Evolutionary conservation across 2,329 filamentous ascomycete genomes (phyloP), one percentile per base, ranked within the genome.

Genomic region (Xylogone sp.): DNA sequence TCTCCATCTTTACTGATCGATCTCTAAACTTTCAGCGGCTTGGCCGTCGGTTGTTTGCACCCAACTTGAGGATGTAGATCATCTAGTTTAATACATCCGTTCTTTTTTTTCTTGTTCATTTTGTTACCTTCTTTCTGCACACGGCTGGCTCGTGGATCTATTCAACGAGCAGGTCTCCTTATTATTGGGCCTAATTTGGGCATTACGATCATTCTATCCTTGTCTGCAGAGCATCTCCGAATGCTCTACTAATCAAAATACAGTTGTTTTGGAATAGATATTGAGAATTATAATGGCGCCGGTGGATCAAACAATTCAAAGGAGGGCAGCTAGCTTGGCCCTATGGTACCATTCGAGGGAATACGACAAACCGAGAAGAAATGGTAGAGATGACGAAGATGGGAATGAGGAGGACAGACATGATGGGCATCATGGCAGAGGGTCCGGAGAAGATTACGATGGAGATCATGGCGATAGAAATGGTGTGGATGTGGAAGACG

Each of bases 251-350:
- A 34, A 8, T 54, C 46, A 45, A 52, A 49, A 53, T 53, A 50
- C 51, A 53, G 51, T 48, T 46, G 49, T 51, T 49, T 51, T 51
- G 55, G 56, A 54, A 57, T 55, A 59, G 60, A 60, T 53, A 54
- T 64, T 65, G 61, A 61, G 61, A 45, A 58, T 43, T 49, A 63
- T 58, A 53, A 67, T 67, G 64, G 59, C 64, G 51, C 63, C 63
- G 45, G 47, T 61, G 31, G 59, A 63, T 53, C 52, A 58, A 42
- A 42, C 55, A 52, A 50, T 52, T 22, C 52, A 56, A 16, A 42
- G 44, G 34, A 46, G 55, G 9, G 39, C 59, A 31, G 46, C 49
- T 19, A 48, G 56, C 42, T 34, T 57, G 47, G 50, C 29, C 18
- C 48, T 44, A 48, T 57, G 53, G 27, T 43, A 56, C 45, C 46